Evolutionary conservation across 2,329 filamentous ascomycete genomes (phyloP).

Genomic region (Drechslerella stenobrocha): DNA sequence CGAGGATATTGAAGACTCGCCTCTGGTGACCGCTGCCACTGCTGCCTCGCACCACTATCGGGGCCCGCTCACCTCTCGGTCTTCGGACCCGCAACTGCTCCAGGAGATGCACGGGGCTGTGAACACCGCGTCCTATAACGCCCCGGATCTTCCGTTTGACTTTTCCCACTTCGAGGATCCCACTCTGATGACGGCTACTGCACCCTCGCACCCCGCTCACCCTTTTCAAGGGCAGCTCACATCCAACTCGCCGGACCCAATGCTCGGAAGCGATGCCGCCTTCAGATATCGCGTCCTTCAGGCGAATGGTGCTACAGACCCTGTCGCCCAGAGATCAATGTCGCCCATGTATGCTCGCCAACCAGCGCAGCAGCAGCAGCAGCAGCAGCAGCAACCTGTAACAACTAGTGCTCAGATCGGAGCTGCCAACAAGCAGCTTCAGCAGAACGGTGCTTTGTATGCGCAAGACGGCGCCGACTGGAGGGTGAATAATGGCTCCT

Average conservation of each 20-base stretch:
- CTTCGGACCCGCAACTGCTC: conserved; percentile 39
- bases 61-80: conserved; percentile 26
- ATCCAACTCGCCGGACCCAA: conserved; percentile 45
- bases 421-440: conserved; percentile 20
- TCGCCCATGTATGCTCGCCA: conserved; percentile 29
- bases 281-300: conserved; percentile 41
- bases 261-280: conserved; percentile 31
- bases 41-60: conserved; percentile 32
- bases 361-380: conserved; percentile 24
- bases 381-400: conserved; percentile 16
- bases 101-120: conserved; percentile 38
- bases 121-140: conserved; percentile 25
- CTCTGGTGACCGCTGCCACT: conserved; percentile 11
- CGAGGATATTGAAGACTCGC: conserved; percentile 30
- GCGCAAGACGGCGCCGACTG: conserved; percentile 28
- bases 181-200: conserved; percentile 23
- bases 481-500: conserved; percentile 29
- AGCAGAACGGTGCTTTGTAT: conserved; percentile 31
- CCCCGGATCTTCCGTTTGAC: conserved; percentile 30
- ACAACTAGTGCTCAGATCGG: conserved; percentile 16
- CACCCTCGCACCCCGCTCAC: conserved; percentile 24
- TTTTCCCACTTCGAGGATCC: conserved; percentile 37
- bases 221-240: conserved; percentile 45
- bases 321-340: conserved; percentile 30
- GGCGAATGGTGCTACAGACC: conserved; percentile 19